Evolutionary conservation across 1,284 basidiomycete genomes (phyloP), one percentile per base, ranked within the genome.

Genomic region (Butyriboletus appendiculatus): DNA sequence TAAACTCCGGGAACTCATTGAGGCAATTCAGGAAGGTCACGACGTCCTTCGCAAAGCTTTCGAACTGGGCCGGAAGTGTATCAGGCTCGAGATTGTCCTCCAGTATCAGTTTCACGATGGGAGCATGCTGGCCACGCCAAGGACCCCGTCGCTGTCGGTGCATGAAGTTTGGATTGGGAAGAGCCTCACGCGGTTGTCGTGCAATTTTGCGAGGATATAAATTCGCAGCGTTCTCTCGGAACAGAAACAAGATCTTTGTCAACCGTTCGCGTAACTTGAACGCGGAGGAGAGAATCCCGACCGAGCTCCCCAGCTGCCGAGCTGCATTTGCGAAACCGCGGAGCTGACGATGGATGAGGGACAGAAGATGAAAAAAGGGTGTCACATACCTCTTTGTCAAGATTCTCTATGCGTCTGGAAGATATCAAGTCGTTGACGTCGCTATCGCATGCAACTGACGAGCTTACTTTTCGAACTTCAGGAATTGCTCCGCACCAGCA

Each of bases 1-100:
- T 79, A 48, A 82, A 82, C 63, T 80, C 81, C 1, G 81, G 80
- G 38, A 83, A 82, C 53, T 82, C 81, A 51, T 81, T 82, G 45
- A 82, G 66, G 53, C 79, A 79, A 35, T 79, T 75, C 32, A 82
- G 63, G 53, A 83, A 82, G 0, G 76, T 78, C 30, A 73, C 73
- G 3, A 84, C 73, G 48, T 82, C 81, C 48, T 64, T 67, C 4
- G 81, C 78, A 42, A 83, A 74, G 15, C 67, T 66, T 52, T 75
- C 71, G 26, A 82, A 66, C 65, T 82, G 68, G 9, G 42, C 11
- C 0, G 61, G 62, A 45, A 73, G 68, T 6, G 67, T 69, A 30
- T 70, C 71, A 3, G 69, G 58, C 30, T 69, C 69, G 10, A 73
- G 48, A 38, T 63, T 64, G 32, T 70, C 71, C 44, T 72, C 70